Base-by-base conservation (phyloP, 371 early-diverging fungal genomes). In the Enteropsectra breve region DNA sequence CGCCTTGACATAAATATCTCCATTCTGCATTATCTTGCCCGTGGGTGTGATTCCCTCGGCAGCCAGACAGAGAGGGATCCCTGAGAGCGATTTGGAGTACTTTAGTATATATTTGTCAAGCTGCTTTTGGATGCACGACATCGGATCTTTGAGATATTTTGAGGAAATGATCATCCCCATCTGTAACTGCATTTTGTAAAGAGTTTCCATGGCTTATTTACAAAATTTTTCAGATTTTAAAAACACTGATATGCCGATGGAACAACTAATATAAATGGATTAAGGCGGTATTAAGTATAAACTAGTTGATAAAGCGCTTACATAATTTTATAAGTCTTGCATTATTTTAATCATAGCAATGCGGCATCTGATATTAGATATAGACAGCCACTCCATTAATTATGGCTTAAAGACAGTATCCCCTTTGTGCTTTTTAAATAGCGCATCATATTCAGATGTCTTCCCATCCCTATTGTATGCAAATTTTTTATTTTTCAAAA, bases 41-140 rank as follows among this genome's bases (percentile, higher is more conserved):
- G 23, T 2, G 18, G n/a, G 21, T 6, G 6, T 21, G 5, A 70
- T 48, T 3, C 49, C 68, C 24, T 56, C 48, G 3, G 66, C 59
- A 6, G 36, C 21, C 29, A 70, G 66, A 8, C 58, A 34, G n/a
- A 66, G 46, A 0, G 70, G 70, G 26, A 57, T 15, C 1, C 68
- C 70, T 13, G 38, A 5, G 8, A 70, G 15, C 24, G 21, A 33
- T 0, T 45, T 21, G 2, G 58, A 57, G 24, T 70, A 64, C 38
- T 59, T 18, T 4, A 70, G 32, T 43, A 70, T 28, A 0, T 46
- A 5, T n/a, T 43, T 54, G 13, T 11, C 57, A 8, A 65, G 54
- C 8, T 28, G 11, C 8, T 32, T 24, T 6, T 54, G 18, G 6
- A 60, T 53, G 23, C 60, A 32, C 30, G 49, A 6, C 11, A 50